Conservation (phyloP, 2,329 filamentous ascomycete species). For the Beauveria sp. region DNA sequence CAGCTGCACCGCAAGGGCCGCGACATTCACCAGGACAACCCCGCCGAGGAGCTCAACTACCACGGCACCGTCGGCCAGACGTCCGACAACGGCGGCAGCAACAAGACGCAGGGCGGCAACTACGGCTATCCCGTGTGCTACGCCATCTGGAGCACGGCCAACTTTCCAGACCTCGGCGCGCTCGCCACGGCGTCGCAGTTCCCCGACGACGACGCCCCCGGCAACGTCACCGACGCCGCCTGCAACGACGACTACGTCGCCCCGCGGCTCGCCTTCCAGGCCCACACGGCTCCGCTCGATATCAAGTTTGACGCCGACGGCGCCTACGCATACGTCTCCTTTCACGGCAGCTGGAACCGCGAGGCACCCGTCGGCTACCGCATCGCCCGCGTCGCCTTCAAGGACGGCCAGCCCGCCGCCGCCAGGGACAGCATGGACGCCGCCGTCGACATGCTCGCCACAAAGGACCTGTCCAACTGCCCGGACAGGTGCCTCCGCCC, state of each 20-base stretch:
- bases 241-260: conserved; percentile 36
- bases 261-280: conserved; percentile 50
- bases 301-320: conserved; percentile 56
- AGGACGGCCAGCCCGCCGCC: conserved; percentile 33
- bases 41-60: conserved; percentile 67
- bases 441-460: conserved; percentile 46
- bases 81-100: conserved; percentile 10
- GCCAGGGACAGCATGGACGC: conserved; percentile 36
- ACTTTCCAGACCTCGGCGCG: conserved; percentile 30
- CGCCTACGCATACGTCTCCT: conserved; percentile 56
- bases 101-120: conserved; percentile 37
- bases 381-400: conserved; percentile 34
- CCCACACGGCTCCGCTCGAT: conserved; percentile 66
- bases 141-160: conserved; percentile 51
- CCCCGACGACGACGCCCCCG: conserved; percentile 26
- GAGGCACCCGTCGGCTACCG: conserved; percentile 39
- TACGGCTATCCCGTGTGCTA: conserved; percentile 68
- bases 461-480: conserved; percentile 44
- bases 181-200: conserved; percentile 45
- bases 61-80: conserved; percentile 47
- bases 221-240: conserved; percentile 32
- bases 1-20: conserved; percentile 47
- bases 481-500: conserved; percentile 55
- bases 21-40: conserved; percentile 62
- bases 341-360: conserved; percentile 61